phyloP scores from a whole-genome alignment of 805 yeast genomes.

The Lachancea kluyveri region DNA sequence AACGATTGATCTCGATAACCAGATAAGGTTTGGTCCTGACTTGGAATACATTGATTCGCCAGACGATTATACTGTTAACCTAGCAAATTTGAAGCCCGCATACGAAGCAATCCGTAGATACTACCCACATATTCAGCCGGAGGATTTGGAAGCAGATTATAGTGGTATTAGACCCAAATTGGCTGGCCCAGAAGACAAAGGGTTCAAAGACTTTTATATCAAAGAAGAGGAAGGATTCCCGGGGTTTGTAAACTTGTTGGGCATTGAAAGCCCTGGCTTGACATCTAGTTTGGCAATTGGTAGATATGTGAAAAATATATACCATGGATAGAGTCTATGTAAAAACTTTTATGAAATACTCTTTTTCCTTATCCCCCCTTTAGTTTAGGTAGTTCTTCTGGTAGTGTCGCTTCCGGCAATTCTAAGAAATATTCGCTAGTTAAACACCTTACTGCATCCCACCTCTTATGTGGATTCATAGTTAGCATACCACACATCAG shows the following conservation, averaged over 20 bases:
- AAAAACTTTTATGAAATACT: not conserved
- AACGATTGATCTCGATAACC: slow-evolving; percentile 77
- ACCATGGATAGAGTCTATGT: slow-evolving; percentile 12
- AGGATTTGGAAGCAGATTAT: slow-evolving; percentile 58
- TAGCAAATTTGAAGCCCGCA: slow-evolving; percentile 47
- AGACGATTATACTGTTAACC: slow-evolving; percentile 43
- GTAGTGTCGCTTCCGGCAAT: slow-evolving; percentile 61
- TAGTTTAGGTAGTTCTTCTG: slow-evolving; percentile 49
- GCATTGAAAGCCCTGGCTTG: slow-evolving; percentile 88
- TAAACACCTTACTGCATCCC: slow-evolving; percentile 58
- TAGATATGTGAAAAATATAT: slow-evolving; percentile 47
- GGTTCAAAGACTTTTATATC: slow-evolving; percentile 70
- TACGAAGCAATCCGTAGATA: slow-evolving; percentile 52
- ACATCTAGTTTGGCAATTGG: slow-evolving; percentile 82
- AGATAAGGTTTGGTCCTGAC: slow-evolving; percentile 82
- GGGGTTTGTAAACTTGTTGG: slow-evolving; percentile 74
- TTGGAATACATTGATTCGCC: slow-evolving; percentile 65
- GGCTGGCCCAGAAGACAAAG: slow-evolving; percentile 35
- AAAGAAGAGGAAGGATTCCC: slow-evolving; percentile 62
- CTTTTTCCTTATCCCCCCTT: slow-evolving; percentile 1
- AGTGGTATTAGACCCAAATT: slow-evolving; percentile 84
- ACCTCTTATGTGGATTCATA: slow-evolving; percentile 73
- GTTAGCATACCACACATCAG: slow-evolving; percentile 65
- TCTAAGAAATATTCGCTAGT: slow-evolving; percentile 65
- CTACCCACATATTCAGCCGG: slow-evolving; percentile 50